Base-by-base conservation (phyloP, 1,284 basidiomycete species). In the Cryptococcus floricola region DNA sequence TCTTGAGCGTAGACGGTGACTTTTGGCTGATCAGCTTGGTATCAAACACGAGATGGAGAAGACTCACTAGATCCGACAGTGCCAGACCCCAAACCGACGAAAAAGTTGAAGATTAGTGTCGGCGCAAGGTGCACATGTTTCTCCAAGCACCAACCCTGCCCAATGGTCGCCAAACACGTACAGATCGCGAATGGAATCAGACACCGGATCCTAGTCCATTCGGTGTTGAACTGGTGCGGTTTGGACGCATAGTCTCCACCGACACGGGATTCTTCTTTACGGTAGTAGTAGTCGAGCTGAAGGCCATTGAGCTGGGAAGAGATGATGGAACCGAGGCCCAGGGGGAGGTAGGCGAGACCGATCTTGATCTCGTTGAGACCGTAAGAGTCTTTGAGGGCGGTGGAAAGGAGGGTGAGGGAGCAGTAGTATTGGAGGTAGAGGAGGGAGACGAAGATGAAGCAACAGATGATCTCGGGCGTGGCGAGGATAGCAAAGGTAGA, bases 381-480 rank as follows among this genome's bases (percentile, higher is more conserved):
- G 52, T 78, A 78, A 23, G 53, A 58, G 49, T 72, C 59, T 58
- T 71, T 67, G 28, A 78, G 56, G 2, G 66, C 69, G 3, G 74
- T 74, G 0, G 74, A 76, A 61, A 69, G 73, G 6, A 75, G 60
- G 1, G 74, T 74, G 67, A 75, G 51, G 38, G 67, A 56, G 37
- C 66, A 68, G 67, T 77, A 77, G 56, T 73, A 77, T 50, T 71
- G 65, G 18, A 73, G 63, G 51, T 77, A 78, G 16, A 71, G 54
- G 7, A 76, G 53, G 7, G 72, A 74, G 1, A 65, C 67, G n/a
- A 54, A 59, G 27, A 67, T 66, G 39, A 74, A 44, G 39, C 75
- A 57, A 16, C 75, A 52, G 34, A 71, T 45, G 34, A 77, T 63
- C 51, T 77, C 76, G 8, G 76, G 75, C 1, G 57, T 67, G 42